Evolutionary conservation across 1,139 yeast species (phyloP).

Genomic region (Suhomyces chickasaworum): DNA sequence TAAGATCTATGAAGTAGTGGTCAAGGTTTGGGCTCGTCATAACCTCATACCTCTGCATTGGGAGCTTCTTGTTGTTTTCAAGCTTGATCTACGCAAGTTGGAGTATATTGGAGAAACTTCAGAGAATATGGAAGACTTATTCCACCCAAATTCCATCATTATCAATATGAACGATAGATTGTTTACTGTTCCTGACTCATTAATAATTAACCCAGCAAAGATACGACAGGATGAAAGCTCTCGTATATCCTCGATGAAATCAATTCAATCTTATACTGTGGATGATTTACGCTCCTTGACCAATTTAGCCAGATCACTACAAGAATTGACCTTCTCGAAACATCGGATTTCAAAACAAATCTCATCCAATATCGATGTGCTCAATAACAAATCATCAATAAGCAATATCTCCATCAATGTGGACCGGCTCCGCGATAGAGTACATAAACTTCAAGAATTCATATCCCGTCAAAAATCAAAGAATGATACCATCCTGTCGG

Average conservation of each 20-base stretch:
- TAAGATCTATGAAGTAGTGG: conserved; percentile 15
- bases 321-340: conserved; percentile 29
- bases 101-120: conserved; percentile 17
- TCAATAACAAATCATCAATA: conserved; percentile 16
- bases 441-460: conserved; percentile 19
- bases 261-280: conserved; percentile 31
- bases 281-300: conserved; percentile 39
- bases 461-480: conserved; percentile 24
- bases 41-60: conserved; percentile 20
- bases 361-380: conserved; percentile 15
- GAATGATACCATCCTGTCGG: conserved; percentile 31
- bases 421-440: conserved; percentile 6
- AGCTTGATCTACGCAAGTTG: conserved; percentile 26
- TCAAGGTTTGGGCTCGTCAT: conserved; percentile 31
- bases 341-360: conserved; percentile 16
- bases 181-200: conserved; percentile 24
- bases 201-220: conserved; percentile 11
- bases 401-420: conserved; percentile 12
- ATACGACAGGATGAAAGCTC: conserved; percentile 1
- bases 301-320: conserved; percentile 33
- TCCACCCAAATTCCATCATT: conserved; percentile 29
- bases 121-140: conserved; percentile 21
- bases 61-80: conserved; percentile 24
- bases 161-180: conserved; percentile 27
- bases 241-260: conserved; percentile 1